These are phyloP conservation scores for Saccharomyces hybrid DNA, from an alignment of 1,139 yeast species.

Conservation along the genomic window DNA sequence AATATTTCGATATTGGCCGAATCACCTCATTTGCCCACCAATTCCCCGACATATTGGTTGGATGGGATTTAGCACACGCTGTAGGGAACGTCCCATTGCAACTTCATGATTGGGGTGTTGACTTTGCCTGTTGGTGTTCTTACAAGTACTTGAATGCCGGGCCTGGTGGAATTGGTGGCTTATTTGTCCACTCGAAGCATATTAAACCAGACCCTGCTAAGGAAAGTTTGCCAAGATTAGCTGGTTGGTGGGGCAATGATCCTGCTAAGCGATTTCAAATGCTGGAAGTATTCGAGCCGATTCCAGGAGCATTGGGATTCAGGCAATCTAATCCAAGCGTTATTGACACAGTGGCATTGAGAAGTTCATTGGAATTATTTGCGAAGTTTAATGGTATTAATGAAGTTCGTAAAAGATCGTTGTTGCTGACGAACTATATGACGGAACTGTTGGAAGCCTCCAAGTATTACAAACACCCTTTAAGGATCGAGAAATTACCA, in stretches of 20 bases:
- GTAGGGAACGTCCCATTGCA: conserved; percentile 74
- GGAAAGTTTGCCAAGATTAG: conserved; percentile 55
- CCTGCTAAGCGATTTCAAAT: conserved; percentile 62
- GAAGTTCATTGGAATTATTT: conserved; percentile 58
- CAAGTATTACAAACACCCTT: conserved; percentile 35
- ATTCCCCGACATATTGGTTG: conserved; percentile 48
- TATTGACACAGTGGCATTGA: conserved; percentile 65
- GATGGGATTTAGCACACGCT: conserved; percentile 97
- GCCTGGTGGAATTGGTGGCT: conserved; percentile 86
- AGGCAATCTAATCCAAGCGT: conserved; percentile 93
- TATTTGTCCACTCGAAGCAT: conserved; percentile 56
- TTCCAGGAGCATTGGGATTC: conserved; percentile 74
- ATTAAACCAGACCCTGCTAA: conserved; percentile 33
- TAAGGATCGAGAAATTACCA: conserved; percentile 24
- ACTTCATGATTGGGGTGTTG: conserved; percentile 83
- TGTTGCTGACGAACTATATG: conserved; percentile 51
- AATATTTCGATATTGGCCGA: conserved; percentile 59
- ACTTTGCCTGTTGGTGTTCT: conserved; percentile 92
- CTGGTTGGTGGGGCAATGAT: conserved; percentile 98
- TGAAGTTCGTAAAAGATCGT: conserved; percentile 48
- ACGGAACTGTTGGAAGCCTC: conserved; percentile 40
- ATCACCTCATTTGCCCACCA: conserved; percentile 57
- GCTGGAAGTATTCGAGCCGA: conserved; percentile 73
- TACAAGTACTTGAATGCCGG: conserved; percentile 88
- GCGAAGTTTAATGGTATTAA: conserved; percentile 56